A percentile compares a stretch with the other conserved stretches of the same genome.
phyloP scores from a whole-genome alignment of 345 rosid genomes.

The Salix viminalis region DNA sequence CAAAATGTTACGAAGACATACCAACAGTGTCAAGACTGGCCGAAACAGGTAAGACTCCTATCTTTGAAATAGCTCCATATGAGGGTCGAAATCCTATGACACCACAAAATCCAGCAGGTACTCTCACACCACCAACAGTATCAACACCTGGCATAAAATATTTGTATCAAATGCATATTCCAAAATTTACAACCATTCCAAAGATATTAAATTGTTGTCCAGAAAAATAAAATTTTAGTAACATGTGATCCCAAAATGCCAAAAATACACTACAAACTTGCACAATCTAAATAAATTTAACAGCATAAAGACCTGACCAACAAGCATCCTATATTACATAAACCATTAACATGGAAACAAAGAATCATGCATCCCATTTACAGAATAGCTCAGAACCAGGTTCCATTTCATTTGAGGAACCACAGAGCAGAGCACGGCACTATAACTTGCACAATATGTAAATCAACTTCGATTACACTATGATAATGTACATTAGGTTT shows the following conservation, averaged over 20 bases:
- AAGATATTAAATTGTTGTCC: background rate
- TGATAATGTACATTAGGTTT: background rate
- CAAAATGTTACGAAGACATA: constrained; percentile 28
- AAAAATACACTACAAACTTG: background rate
- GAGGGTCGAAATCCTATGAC: constrained; percentile 81
- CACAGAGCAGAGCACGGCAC: background rate
- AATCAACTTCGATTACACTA: background rate
- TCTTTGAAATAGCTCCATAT: constrained; percentile 56
- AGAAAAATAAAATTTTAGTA: background rate
- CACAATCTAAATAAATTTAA: background rate
- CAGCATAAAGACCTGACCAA: background rate
- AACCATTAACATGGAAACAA: background rate
- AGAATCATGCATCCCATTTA: background rate
- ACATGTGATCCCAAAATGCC: background rate
- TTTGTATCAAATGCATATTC: background rate
- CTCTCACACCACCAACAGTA: constrained; percentile 84
- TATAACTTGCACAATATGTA: background rate
- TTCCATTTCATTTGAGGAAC: background rate
- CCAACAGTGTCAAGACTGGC: constrained; percentile 84
- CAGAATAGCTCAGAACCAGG: background rate
- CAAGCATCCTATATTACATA: background rate
- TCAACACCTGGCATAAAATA: constrained; percentile 63
- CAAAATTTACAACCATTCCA: background rate
- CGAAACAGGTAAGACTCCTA: constrained; percentile 62
- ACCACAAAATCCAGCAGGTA: constrained; percentile 84